phyloP scores from a whole-genome alignment of 2,329 filamentous ascomycete genomes.

The Amylocarpus encephaloides region DNA sequence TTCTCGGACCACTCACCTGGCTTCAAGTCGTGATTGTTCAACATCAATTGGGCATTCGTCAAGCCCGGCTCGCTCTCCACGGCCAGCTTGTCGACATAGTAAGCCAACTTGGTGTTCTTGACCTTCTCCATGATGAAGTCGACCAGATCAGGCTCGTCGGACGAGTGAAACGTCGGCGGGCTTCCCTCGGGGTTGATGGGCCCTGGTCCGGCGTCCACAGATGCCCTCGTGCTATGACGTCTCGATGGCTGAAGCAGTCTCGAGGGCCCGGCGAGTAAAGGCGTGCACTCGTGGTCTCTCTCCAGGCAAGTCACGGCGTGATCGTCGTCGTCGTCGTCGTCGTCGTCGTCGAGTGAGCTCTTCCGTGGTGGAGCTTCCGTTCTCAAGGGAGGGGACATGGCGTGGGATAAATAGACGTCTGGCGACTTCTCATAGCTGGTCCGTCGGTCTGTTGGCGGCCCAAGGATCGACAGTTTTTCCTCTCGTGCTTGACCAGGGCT shows the following conservation, averaged over 20 bases:
- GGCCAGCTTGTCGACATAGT: slow-evolving; percentile 52
- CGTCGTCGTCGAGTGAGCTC: neutral
- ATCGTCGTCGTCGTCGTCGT: neutral
- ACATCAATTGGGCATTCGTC: slow-evolving; percentile 72
- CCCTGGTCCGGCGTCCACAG: neutral
- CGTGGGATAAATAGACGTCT: too few species aligned
- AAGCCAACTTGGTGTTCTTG: slow-evolving; percentile 21
- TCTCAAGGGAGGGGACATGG: too few species aligned
- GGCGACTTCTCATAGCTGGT: too few species aligned
- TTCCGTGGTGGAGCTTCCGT: neutral
- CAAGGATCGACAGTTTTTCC: too few species aligned
- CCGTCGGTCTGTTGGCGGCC: too few species aligned
- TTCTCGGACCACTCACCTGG: slow-evolving; percentile 36
- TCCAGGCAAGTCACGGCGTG: neutral
- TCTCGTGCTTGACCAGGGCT: too few species aligned
- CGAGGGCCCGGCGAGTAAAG: slow-evolving; percentile 1
- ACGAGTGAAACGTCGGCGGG: slow-evolving; percentile 12
- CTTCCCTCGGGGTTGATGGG: neutral
- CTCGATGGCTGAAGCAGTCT: neutral
- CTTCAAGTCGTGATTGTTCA: slow-evolving; percentile 79
- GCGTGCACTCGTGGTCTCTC: neutral
- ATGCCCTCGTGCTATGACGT: neutral
- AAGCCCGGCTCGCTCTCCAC: slow-evolving; percentile 72
- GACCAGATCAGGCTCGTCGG: slow-evolving; percentile 33
- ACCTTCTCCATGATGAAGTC: slow-evolving; percentile 36